These are phyloP conservation scores for Geotrichum australiense DNA, from an alignment of 1,139 yeast genomes.

Conservation along the genomic window DNA sequence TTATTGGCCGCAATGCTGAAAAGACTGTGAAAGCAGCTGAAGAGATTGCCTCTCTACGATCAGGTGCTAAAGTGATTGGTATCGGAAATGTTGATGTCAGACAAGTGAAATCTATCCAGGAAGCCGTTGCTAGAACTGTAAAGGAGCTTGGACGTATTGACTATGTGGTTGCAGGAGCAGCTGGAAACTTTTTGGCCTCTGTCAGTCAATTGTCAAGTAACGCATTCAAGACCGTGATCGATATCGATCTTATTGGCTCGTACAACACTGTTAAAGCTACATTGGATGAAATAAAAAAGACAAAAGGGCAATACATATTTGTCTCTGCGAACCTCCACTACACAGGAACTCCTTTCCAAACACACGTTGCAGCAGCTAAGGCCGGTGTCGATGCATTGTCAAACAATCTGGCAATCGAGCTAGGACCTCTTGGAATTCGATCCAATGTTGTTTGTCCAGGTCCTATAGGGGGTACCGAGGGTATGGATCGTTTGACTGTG, in stretches of 20 bases:
- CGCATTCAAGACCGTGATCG: constrained; percentile 80
- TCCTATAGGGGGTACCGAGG: constrained; percentile 75
- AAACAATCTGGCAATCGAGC: constrained; percentile 74
- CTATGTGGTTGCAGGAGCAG: constrained; percentile 89
- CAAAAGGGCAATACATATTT: constrained; percentile 64
- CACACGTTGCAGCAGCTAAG: constrained; percentile 88
- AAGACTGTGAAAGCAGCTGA: constrained; percentile 60
- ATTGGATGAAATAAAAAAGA: constrained; percentile 53
- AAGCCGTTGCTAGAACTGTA: constrained; percentile 62
- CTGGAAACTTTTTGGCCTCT: constrained; percentile 83
- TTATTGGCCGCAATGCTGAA: constrained; percentile 65
- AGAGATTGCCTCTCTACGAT: constrained; percentile 52
- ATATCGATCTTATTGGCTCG: constrained; percentile 79
- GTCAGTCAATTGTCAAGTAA: constrained; percentile 70
- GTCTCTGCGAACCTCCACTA: constrained; percentile 85
- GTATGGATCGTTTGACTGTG: constrained; percentile 51
- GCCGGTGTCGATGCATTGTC: constrained; percentile 89
- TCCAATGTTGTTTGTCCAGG: constrained; percentile 87
- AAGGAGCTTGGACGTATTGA: constrained; percentile 65
- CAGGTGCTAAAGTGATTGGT: constrained; percentile 60
- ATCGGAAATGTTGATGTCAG: constrained; percentile 73
- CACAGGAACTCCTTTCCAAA: constrained; percentile 77
- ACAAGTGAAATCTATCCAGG: constrained; percentile 46
- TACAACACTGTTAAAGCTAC: constrained; percentile 82
- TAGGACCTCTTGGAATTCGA: constrained; percentile 81